These are phyloP conservation scores for Gossypium trilobum DNA, from an alignment of 441 rosid species.

Conservation along the genomic window DNA sequence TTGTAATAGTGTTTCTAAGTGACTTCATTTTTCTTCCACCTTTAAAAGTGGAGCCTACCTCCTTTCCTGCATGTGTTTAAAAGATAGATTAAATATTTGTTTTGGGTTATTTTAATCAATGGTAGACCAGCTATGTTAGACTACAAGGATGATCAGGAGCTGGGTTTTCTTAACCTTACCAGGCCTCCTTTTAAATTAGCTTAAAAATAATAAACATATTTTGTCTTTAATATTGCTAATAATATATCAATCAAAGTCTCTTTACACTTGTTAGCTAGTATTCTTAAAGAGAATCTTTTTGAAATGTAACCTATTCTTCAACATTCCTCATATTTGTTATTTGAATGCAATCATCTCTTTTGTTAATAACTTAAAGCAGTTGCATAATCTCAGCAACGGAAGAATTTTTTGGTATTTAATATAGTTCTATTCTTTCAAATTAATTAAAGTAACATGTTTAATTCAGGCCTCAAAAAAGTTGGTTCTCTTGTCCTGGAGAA, in stretches of 20 bases:
- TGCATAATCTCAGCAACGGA: background rate
- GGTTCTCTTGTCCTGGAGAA: conserved; percentile 79
- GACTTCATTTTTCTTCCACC: background rate
- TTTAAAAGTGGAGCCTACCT: background rate
- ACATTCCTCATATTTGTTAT: background rate
- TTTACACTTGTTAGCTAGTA: background rate
- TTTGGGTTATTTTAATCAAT: background rate
- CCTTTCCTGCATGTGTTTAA: background rate
- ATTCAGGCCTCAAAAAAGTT: conserved; percentile 85
- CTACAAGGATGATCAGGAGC: background rate
- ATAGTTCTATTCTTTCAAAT: conserved; percentile 11
- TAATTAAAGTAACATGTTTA: conserved; percentile 5
- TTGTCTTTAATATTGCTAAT: background rate
- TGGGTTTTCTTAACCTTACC: conserved; percentile 8
- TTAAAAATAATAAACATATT: background rate
- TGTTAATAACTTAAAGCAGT: conserved; percentile 13
- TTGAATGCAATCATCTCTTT: conserved; percentile 6
- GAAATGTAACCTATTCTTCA: background rate
- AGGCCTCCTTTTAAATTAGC: background rate
- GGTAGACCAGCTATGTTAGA: background rate
- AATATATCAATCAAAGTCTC: background rate
- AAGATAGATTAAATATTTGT: background rate
- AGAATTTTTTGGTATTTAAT: background rate
- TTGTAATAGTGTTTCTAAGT: background rate
- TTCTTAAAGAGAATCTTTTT: background rate